phyloP scores from a whole-genome alignment of 1,284 basidiomycete genomes.

The Quambalaria eucalypti region DNA sequence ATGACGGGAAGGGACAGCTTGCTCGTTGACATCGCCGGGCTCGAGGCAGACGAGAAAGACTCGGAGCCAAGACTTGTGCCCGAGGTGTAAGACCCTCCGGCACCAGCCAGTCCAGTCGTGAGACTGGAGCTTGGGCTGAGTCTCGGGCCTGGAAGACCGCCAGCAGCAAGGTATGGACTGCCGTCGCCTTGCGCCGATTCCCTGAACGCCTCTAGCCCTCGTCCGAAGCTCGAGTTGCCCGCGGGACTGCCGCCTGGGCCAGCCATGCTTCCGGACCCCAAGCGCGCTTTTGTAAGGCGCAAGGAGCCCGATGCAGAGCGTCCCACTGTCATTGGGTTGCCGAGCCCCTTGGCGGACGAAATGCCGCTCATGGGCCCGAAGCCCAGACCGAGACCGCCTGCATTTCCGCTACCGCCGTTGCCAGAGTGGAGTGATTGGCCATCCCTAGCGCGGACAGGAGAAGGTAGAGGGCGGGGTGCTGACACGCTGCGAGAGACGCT shows the following conservation, averaged over 20 bases:
- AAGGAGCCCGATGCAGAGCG: not conserved
- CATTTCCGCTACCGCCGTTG: no score
- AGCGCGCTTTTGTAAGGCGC: not conserved
- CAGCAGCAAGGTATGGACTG: not conserved
- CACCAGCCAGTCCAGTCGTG: not conserved
- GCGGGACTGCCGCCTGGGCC: not conserved
- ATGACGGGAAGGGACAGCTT: not conserved
- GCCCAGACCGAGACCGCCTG: not conserved
- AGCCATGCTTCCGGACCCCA: no score
- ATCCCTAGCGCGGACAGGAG: no score
- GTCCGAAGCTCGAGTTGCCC: not conserved
- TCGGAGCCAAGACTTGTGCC: not conserved
- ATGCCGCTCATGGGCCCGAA: not conserved
- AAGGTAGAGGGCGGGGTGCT: no score
- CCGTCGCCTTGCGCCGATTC: not conserved
- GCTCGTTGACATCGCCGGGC: not conserved
- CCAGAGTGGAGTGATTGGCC: no score
- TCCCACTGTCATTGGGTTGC: slow-evolving; percentile 1
- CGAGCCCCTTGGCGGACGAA: not conserved
- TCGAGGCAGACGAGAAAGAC: not conserved
- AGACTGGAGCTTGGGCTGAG: not conserved
- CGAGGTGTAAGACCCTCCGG: not conserved
- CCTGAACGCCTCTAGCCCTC: not conserved
- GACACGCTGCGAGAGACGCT: no score
- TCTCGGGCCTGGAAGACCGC: not conserved